Base-by-base conservation (phyloP, 108 stramenopile species). In the Skeletonema grethae region DNA sequence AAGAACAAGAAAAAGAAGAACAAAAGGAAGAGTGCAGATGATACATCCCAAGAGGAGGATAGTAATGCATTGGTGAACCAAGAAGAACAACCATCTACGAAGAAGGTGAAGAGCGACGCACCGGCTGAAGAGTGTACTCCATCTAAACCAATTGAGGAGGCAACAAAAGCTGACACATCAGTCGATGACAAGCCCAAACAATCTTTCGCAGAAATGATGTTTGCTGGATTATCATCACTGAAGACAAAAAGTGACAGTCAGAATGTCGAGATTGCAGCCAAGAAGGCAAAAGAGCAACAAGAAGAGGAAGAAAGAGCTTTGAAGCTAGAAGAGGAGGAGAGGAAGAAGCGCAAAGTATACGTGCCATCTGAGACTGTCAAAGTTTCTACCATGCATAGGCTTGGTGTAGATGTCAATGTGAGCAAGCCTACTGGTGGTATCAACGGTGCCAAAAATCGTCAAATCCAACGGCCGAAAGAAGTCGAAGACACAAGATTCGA, bases 401-500 rank as follows among this genome's bases (percentile, higher is more conserved):
- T 32, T 57, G 61, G 73, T 63, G 82, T 76, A 45, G 62, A 65
- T 43, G 62, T 18, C 29, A 36, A 76, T 43, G 65, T 66, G 20
- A 57, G 12, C 29, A 30, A 55, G 12, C 13, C 57, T 39, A 1
- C 34, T 35, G 31, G 2, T 8, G 60, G 60, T 61, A 36, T 16
- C 0, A 61, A 61, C 16, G 60, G 60, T 32, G 35, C 35, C 34
- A 56, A 57, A 35, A 34, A 71, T 50, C 41, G 69, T 53, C 56
- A 62, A 48, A 84, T 88, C 2, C 34, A 79, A 22, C 59, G 64
- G 50, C 88, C 94, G 3, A 60, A 66, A 1, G 84, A 68, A 7
- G 78, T 97, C 9, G 82, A 86, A 60, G 85, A 79, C 24, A 65
- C 76, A 8, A 92, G 99, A 32, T 91, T 79, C 68, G 85, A 95